Evolutionary conservation across 805 yeast genomes (phyloP), one percentile per base, ranked within the genome.

Genomic region (Yarrowia sp.): DNA sequence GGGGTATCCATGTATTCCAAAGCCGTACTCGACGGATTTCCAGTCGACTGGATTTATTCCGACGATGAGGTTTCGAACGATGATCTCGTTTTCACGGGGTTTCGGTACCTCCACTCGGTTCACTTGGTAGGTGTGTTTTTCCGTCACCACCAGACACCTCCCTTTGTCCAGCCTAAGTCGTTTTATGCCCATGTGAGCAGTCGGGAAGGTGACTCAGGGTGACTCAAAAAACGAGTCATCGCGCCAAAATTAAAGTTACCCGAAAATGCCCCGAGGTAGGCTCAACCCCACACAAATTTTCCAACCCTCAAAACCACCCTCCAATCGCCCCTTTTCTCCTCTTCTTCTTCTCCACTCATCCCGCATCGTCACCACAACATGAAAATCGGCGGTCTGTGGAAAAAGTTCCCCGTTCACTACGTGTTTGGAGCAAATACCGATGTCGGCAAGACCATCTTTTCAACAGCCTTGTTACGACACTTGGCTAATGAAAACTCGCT

Each of bases 341-440:
- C 22, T 40, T 40, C 5, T 32, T 41, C 48, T 22, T 41, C 45
- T n/a, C 11, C 40, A 35, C 15, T 26, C 11, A 15, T 38, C 12
- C n/a, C 36, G 32, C 48, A 10, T 15, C 50, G 19, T 9, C 32
- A 9, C 41, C n/a, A 35, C 16, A 35, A 41, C 45, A 59, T 59
- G 65, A 63, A 63, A 38, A 49, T 49, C 15, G 67, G 56, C 56
- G 56, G 56, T 22, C 48, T 63, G 56, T 63, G 67, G 67, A 63
- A 41, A 48, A 63, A 63, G 8, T 63, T 63, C 56, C 67, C 67
- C 26, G 48, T 63, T 12, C 67, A 63, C 9, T 63, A 63, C 49
- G 67, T 72, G 42, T 71, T 67, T 69, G 75, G 75, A 9, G 75
- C 75, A 11, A 73, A 73, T 69, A 73, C 75, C 2, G 73, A 73